Percentiles rank a stretch among this genome's conserved stretches.
phyloP scores from a whole-genome alignment of 768 basidiomycete genomes.

The Clavulina sp. region DNA sequence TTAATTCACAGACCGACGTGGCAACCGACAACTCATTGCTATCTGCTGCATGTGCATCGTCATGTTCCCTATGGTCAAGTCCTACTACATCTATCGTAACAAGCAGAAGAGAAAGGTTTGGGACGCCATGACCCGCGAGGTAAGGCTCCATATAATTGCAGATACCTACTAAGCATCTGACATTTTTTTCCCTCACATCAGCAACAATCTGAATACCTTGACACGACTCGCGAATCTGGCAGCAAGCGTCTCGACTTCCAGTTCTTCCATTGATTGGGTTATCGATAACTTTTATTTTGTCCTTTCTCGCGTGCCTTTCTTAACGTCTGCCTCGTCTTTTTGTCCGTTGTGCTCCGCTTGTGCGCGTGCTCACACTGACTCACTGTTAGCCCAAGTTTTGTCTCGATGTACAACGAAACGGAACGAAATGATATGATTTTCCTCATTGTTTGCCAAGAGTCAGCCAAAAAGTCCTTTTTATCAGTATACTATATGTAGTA shows the following conservation, averaged over 20 bases:
- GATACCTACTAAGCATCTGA: neutral
- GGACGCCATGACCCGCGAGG: constrained; percentile 30
- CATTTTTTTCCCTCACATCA: constrained; percentile 10
- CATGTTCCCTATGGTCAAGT: constrained; percentile 32
- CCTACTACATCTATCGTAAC: constrained; percentile 40
- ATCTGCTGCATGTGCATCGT: constrained; percentile 36
- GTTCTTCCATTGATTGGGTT: constrained; percentile 19
- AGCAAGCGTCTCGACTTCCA: constrained; percentile 45
- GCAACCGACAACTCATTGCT: constrained; percentile 38
- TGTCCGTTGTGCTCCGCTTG: no score
- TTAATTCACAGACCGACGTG: constrained; percentile 33
- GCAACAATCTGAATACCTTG: constrained; percentile 39
- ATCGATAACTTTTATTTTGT: neutral
- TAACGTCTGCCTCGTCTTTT: no score
- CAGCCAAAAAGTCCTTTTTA: no score
- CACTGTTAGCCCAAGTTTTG: no score
- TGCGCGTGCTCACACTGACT: no score
- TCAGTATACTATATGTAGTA: no score
- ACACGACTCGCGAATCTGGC: constrained; percentile 43
- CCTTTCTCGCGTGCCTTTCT: neutral
- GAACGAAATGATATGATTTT: no score
- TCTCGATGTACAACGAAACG: no score
- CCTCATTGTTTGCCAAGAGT: no score
- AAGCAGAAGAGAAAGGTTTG: constrained; percentile 29
- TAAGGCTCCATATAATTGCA: neutral